Evolutionary conservation across 192 early-diverging fungal species (phyloP).

Genomic region (Rhizophagus clarus): DNA sequence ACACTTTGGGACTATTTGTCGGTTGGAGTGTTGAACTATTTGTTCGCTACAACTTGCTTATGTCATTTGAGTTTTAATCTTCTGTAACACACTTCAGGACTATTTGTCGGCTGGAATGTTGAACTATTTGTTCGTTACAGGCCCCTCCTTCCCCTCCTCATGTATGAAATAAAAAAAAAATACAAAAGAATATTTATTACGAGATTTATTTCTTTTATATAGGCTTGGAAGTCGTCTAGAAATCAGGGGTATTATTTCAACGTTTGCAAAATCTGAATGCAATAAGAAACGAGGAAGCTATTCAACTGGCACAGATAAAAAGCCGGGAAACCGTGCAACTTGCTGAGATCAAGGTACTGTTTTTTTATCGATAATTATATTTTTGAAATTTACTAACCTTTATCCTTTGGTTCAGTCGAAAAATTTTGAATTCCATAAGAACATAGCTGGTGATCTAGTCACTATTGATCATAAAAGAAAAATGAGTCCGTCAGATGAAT

Average conservation of each 20-base stretch:
- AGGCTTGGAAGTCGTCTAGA: slow-evolving; percentile 7
- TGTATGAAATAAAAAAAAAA: slow-evolving; percentile 7
- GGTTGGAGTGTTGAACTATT: slow-evolving; percentile 32
- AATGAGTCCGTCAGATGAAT: too few species aligned
- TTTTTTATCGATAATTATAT: neutral
- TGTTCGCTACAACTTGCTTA: slow-evolving; percentile 20
- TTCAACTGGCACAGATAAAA: slow-evolving; percentile 6
- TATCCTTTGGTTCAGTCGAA: too few species aligned
- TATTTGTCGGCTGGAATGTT: slow-evolving; percentile 13
- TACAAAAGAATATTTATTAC: neutral
- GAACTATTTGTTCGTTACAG: slow-evolving; percentile 34
- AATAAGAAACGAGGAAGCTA: slow-evolving; percentile 6
- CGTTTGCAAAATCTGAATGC: too few species aligned
- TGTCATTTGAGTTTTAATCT: neutral
- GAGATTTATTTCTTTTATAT: slow-evolving; percentile 9
- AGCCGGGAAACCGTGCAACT: neutral
- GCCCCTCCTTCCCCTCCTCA: slow-evolving; percentile 2
- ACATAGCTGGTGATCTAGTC: too few species aligned
- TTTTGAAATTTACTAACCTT: neutral
- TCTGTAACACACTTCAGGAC: slow-evolving; percentile 27
- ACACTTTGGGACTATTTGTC: slow-evolving; percentile 30
- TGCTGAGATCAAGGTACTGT: neutral
- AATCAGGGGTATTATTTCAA: neutral
- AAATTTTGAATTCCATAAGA: too few species aligned
- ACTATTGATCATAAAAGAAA: too few species aligned